Conservation (phyloP, 2,329 filamentous ascomycete species). For the Dactylonectria estremocensis region DNA sequence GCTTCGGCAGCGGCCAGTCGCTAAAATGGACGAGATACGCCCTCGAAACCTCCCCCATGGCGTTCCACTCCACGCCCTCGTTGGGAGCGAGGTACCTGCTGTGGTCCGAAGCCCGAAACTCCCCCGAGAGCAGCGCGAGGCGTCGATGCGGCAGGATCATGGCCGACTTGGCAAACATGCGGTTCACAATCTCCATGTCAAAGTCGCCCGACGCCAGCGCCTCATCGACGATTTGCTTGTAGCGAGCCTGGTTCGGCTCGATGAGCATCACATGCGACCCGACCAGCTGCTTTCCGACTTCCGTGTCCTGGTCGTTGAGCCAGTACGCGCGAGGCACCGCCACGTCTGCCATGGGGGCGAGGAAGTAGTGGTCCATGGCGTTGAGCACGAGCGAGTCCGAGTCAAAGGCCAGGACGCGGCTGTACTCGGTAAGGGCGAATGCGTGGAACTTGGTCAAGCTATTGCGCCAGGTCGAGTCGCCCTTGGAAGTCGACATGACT, state of each 20-base stretch:
- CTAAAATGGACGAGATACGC: slow-evolving; percentile 20
- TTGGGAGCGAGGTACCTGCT: slow-evolving; percentile 19
- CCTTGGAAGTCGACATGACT: no score
- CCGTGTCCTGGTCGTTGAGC: slow-evolving; percentile 10
- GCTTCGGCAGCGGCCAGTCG: slow-evolving; percentile 26
- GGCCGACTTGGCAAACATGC: slow-evolving; percentile 31
- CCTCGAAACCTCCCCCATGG: slow-evolving; percentile 16
- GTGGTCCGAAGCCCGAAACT: slow-evolving; percentile 28
- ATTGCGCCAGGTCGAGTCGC: no score
- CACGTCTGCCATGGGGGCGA: slow-evolving; percentile 3
- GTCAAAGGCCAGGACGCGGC: slow-evolving; percentile 28
- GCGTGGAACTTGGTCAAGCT: no score
- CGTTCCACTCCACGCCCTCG: slow-evolving; percentile 26
- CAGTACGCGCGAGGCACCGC: slow-evolving; percentile 23
- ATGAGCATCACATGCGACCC: slow-evolving; percentile 30
- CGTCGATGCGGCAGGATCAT: slow-evolving; percentile 32
- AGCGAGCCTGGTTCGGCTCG: slow-evolving; percentile 17
- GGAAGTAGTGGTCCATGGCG: slow-evolving; percentile 25
- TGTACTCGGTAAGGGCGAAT: slow-evolving; percentile 27
- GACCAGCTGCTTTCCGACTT: slow-evolving; percentile 11
- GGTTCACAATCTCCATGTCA: slow-evolving; percentile 35
- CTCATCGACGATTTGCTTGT: slow-evolving; percentile 21
- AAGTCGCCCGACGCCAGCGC: slow-evolving; percentile 27
- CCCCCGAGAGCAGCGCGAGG: slow-evolving; percentile 26
- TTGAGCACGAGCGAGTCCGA: slow-evolving; percentile 27